Evolutionary conservation across 2,329 filamentous ascomycete genomes (phyloP).

Genomic region (Cladorrhinum sp.): DNA sequence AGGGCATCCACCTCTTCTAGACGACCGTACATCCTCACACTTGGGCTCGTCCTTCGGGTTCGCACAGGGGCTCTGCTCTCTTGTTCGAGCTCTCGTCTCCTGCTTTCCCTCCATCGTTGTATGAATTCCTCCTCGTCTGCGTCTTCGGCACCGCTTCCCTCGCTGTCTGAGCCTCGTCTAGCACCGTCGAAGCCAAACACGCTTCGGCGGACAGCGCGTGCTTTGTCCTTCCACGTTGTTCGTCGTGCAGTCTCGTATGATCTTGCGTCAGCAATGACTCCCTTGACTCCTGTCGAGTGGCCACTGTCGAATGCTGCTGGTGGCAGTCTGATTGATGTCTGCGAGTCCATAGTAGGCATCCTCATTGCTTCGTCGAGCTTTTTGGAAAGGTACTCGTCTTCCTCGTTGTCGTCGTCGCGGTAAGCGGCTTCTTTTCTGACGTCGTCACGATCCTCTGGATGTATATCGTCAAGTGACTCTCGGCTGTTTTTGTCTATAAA

Average conservation of each 20-base stretch:
- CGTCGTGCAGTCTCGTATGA: slow-evolving; percentile 68
- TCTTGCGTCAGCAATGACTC: slow-evolving; percentile 80
- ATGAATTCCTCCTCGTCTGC: slow-evolving; percentile 79
- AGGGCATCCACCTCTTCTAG: slow-evolving; percentile 82
- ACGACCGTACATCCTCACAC: slow-evolving; percentile 71
- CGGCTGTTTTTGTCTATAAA: slow-evolving; percentile 57
- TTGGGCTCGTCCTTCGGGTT: slow-evolving; percentile 71
- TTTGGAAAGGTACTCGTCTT: slow-evolving; percentile 50
- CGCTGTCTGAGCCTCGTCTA: slow-evolving; percentile 31
- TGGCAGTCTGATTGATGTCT: slow-evolving; percentile 55
- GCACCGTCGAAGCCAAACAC: slow-evolving; percentile 48
- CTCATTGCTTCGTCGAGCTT: slow-evolving; percentile 65
- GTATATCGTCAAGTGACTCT: slow-evolving; percentile 40
- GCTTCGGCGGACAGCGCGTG: slow-evolving; percentile 52
- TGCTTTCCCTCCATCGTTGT: slow-evolving; percentile 76
- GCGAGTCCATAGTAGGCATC: slow-evolving; percentile 53
- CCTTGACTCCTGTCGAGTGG: slow-evolving; percentile 77
- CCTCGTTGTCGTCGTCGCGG: slow-evolving; percentile 52
- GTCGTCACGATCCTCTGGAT: slow-evolving; percentile 59
- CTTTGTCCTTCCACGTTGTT: slow-evolving; percentile 51
- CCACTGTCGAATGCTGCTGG: slow-evolving; percentile 63
- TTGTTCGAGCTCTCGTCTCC: slow-evolving; percentile 72
- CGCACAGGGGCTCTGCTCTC: slow-evolving; percentile 51
- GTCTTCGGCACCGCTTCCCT: slow-evolving; percentile 45
- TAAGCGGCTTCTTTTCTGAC: slow-evolving; percentile 41